Conservation (phyloP, 345 rosid species). For the Abelmoschus esculentus region DNA sequence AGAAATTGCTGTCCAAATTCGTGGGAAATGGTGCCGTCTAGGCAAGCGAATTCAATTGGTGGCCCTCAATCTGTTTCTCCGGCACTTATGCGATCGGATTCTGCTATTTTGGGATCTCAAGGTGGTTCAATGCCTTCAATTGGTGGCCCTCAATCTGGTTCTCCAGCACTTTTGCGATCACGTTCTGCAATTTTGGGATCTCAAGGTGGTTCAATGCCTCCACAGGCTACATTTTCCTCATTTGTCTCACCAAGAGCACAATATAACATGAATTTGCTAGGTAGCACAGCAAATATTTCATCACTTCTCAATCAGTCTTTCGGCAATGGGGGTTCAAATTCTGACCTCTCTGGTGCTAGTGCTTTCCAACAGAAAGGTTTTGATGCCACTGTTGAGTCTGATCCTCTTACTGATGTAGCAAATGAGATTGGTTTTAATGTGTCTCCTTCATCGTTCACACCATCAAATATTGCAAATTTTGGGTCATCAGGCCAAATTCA, state of each 20-base stretch:
- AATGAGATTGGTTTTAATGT: conserved; percentile 53
- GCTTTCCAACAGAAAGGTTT: conserved; percentile 41
- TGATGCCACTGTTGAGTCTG: conserved; percentile 50
- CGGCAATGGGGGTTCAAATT: conserved; percentile 47
- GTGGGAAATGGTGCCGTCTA: conserved; percentile 52
- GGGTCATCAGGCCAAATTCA: conserved; percentile 47
- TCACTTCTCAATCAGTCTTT: conserved; percentile 53
- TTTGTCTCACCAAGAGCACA: conserved; percentile 45
- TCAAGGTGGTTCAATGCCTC: conserved; percentile 49
- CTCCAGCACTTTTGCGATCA: conserved; percentile 53
- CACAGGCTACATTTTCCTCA: conserved; percentile 41
- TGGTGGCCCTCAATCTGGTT: conserved; percentile 42
- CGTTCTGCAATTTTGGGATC: conserved; percentile 58
- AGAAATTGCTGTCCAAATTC: not conserved
- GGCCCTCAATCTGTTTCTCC: conserved; percentile 54
- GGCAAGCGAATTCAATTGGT: conserved; percentile 49
- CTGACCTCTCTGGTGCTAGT: conserved; percentile 36
- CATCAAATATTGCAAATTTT: conserved; percentile 41
- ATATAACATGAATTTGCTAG: conserved; percentile 55
- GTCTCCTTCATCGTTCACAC: conserved; percentile 39
- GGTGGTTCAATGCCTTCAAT: conserved; percentile 37
- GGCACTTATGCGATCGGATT: conserved; percentile 50
- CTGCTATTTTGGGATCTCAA: conserved; percentile 60
- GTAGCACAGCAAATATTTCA: conserved; percentile 47
- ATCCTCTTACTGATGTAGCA: conserved; percentile 43